Base-by-base conservation (phyloP, 495 filamentous ascomycete species). In the Daldinia childiae region DNA sequence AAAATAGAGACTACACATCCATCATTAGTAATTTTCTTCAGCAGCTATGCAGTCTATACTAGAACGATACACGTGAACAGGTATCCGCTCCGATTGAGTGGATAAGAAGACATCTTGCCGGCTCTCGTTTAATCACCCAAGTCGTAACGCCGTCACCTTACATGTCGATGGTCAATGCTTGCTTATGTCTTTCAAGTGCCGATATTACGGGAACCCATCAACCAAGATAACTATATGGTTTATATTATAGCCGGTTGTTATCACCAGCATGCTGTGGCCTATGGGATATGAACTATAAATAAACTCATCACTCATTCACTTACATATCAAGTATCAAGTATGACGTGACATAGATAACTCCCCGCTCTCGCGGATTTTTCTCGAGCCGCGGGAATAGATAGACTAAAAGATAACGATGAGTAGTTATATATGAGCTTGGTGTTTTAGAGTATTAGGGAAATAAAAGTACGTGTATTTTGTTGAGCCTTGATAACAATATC, bases 341-440 rank as follows among this genome's bases (percentile, higher is more conserved):
- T 32, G 27, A 27, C 62, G 21, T 62, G 41, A 36, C 30, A 32
- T 29, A 43, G 27, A n/a, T 27, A 39, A 2, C 65, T 68, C 70
- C 70, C 70, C 70, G 38, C 70, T 43, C 34, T 29, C n/a, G 36
- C 11, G 14, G 55, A 24, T 19, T n/a, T 32, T 29, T 68, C 48
- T 21, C 29, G 51, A 58, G 39, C 30, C 14, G 24, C 30, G 36
- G 43, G 41, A 19, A 32, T 30, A 32, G 8, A 12, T 21, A 14
- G n/a, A 9, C 12, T n/a, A 45, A 48, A 17, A n/a, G 26, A 45
- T 5, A 50, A 59, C 26, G 27, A 9, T 14, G 9, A 17, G 26
- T 24, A 36, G 17, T 43, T 69, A 71, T 66, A 68, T 60, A 72
- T 72, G 29, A 43, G 9, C 19, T 11, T 51, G 30, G n/a, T 54